Conservation (phyloP, 208 protist species). For the Leishmania braziliensis region DNA sequence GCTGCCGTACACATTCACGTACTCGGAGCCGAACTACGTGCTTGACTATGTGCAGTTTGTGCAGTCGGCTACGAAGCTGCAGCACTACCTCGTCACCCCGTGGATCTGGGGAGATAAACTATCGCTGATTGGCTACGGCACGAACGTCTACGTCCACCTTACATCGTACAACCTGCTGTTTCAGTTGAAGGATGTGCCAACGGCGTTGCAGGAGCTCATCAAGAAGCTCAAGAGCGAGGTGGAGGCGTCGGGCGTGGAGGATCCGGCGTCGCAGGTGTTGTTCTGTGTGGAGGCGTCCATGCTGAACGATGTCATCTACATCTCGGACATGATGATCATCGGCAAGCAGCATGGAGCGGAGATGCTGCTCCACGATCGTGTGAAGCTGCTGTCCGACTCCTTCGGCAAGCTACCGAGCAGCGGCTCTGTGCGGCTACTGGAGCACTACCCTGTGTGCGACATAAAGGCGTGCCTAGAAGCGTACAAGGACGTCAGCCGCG, state of each 20-base stretch:
- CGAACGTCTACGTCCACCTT: constrained; percentile 72
- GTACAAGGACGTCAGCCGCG: constrained; percentile 49
- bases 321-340: constrained; percentile 80
- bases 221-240: constrained; percentile 35
- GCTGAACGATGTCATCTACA: constrained; percentile 66
- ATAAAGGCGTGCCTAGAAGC: constrained; percentile 60
- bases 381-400: constrained; percentile 55
- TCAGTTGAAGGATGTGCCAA: constrained; percentile 31
- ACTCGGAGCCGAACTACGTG: constrained; percentile 81
- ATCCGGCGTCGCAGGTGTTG: constrained; percentile 17
- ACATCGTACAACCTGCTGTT: constrained; percentile 82
- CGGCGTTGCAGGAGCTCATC: constrained; percentile 32
- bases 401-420: constrained; percentile 50
- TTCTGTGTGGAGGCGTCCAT: constrained; percentile 84
- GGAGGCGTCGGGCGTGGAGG: constrained; percentile 8
- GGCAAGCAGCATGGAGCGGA: constrained; percentile 48
- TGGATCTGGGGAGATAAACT: constrained; percentile 85
- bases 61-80: constrained; percentile 57
- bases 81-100: constrained; percentile 70
- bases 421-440: constrained; percentile 53
- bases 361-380: constrained; percentile 65
- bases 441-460: constrained; percentile 65
- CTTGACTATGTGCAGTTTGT: constrained; percentile 85
- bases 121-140: constrained; percentile 69
- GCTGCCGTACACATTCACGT: constrained; percentile 62